Evolutionary conservation across 192 early-diverging fungal genomes (phyloP), one percentile per base, ranked within the genome.

Genomic region (Phycomyces blakesleeanus): DNA sequence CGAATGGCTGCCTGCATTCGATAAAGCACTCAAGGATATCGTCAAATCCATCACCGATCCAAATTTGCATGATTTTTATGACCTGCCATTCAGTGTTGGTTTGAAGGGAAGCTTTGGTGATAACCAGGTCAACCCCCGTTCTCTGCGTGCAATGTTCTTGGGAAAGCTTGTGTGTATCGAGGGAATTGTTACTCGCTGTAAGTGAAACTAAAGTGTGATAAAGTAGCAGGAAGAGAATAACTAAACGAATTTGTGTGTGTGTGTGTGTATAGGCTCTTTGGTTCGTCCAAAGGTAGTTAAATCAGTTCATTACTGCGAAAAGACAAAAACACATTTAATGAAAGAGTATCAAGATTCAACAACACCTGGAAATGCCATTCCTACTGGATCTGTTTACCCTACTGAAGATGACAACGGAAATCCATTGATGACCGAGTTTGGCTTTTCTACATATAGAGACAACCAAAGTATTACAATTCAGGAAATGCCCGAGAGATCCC

Each of bases 401-500:
- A 96, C 94, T n/a, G 82, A 87, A 63, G 96, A 99, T 75, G 92
- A 94, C 24, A 83, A 91, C 64, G 95, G 94, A 5, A 92, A 99
- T 69, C 81, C 90, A 9, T 78, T 99, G 42, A 89, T 87, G 1
- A 97, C 96, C 1, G 95, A 98, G 71, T 99, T 88, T 73, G 97
- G 97, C 12, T 85, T 82, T 64, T 92, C 87, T 38, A 80, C 84
- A 11, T 99, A 96, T 75, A 77, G 90, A 34, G 94, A 98, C 75
- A 91, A 91, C 71, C 97, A 99, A 75, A 90, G 85, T 9, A 86
- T 97, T 53, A 91, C 86, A 37, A 83, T 99, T 47, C 97, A 99
- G 76, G 97, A 99, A 80, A 99, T 99, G 96, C 97, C 97, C 0
- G 97, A 99, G 74, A 86, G 96, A 20, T 90, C 96, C 8, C 95